Percentiles rank a stretch among this genome's conserved stretches.
These are phyloP conservation scores for Xylaria flabelliformis DNA, from an alignment of 495 filamentous ascomycete species.

Conservation along the genomic window DNA sequence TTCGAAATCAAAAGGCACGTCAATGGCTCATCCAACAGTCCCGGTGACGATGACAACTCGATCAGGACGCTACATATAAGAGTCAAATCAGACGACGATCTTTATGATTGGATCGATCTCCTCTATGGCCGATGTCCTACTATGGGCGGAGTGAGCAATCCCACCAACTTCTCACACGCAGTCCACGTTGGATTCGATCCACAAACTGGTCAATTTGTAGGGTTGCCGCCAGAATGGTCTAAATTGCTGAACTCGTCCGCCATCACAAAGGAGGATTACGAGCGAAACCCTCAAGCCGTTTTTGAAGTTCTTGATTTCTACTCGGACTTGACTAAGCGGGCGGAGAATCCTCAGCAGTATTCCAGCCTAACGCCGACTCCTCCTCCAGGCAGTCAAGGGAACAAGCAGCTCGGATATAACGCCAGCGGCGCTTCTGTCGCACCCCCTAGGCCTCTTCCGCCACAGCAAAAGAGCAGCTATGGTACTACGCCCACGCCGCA, in stretches of 20 bases:
- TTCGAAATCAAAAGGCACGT: slow-evolving; percentile 87
- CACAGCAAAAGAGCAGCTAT: slow-evolving; percentile 51
- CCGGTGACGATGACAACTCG: slow-evolving; percentile 73
- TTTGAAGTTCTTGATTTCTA: slow-evolving; percentile 98
- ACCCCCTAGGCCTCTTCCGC: slow-evolving; percentile 77
- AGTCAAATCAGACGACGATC: slow-evolving; percentile 91
- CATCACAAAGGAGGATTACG: slow-evolving; percentile 96
- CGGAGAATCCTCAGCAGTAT: slow-evolving; percentile 80
- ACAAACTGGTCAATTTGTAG: slow-evolving; percentile 88
- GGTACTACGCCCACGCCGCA: slow-evolving; percentile 42
- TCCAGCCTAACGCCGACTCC: slow-evolving; percentile 74
- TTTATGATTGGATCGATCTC: slow-evolving; percentile 98
- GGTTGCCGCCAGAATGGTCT: slow-evolving; percentile 94
- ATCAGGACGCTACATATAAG: slow-evolving; percentile 83
- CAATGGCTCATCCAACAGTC: slow-evolving; percentile 64
- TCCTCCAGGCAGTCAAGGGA: slow-evolving; percentile 59
- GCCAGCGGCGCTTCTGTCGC: slow-evolving; percentile 71
- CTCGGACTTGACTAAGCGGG: slow-evolving; percentile 88
- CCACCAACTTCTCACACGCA: slow-evolving; percentile 94
- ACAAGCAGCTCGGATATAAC: slow-evolving; percentile 71
- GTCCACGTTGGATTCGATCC: slow-evolving; percentile 98
- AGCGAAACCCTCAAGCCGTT: slow-evolving; percentile 96
- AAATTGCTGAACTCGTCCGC: slow-evolving; percentile 92
- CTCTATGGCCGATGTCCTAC: slow-evolving; percentile 95
- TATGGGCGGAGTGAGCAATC: slow-evolving; percentile 97